A percentile compares a stretch with the other conserved stretches of the same genome.
Conservation (phyloP, 2,329 filamentous ascomycete genomes). For the Hymenoscyphus occultus region DNA sequence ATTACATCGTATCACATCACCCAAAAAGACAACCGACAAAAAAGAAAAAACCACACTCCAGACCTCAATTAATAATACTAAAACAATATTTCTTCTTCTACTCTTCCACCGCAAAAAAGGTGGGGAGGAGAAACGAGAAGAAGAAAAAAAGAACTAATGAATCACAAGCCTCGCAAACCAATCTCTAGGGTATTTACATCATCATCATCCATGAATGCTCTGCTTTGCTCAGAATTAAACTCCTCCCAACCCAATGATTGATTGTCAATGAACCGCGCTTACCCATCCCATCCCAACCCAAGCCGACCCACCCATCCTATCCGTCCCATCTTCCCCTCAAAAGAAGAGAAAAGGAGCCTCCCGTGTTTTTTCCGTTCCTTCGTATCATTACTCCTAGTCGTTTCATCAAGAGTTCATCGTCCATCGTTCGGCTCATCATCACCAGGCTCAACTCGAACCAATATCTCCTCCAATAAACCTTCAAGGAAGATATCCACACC, state of each 20-base stretch:
- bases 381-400: neutral
- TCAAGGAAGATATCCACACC: constrained; percentile 88
- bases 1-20: too few relatives aligned
- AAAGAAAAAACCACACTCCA: too few relatives aligned
- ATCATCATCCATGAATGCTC: neutral
- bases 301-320: neutral
- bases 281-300: neutral
- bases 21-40: too few relatives aligned
- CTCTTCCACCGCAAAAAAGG: too few relatives aligned
- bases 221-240: neutral
- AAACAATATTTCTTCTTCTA: too few relatives aligned
- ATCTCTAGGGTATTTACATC: constrained; percentile 4
- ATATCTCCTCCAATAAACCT: constrained; percentile 87
- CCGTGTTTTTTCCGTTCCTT: neutral
- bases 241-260: neutral
- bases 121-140: too few relatives aligned
- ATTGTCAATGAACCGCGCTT: too few relatives aligned
- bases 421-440: constrained; percentile 40
- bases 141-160: neutral
- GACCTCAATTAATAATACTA: too few relatives aligned
- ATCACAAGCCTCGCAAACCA: neutral
- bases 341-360: too few relatives aligned
- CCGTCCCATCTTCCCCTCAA: neutral
- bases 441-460: constrained; percentile 85
- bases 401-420: constrained; percentile 20